phyloP scores from a whole-genome alignment of 805 yeast genomes.

The Blastobotrys robertii region DNA sequence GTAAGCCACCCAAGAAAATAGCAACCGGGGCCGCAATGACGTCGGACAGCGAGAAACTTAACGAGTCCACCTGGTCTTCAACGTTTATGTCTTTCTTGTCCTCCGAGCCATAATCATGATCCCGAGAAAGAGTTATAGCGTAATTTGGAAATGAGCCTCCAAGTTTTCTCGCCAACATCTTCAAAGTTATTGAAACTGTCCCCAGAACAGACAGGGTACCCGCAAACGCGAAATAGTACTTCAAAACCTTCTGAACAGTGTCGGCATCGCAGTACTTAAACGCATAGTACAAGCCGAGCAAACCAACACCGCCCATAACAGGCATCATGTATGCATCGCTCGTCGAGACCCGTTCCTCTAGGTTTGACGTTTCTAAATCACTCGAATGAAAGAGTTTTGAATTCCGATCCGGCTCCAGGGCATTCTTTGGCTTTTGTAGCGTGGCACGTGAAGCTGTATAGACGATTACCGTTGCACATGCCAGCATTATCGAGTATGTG shows the following conservation, averaged over 20 bases:
- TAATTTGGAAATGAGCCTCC: conserved; percentile 5
- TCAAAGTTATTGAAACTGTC: conserved; percentile 18
- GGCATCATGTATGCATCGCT: conserved; percentile 37
- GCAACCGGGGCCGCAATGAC: background rate
- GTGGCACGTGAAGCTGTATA: conserved; percentile 16
- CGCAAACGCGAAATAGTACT: conserved; percentile 28
- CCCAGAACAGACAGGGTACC: conserved; percentile 29
- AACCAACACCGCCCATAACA: conserved; percentile 31
- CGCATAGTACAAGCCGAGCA: conserved; percentile 32
- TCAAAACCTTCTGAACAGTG: conserved; percentile 27
- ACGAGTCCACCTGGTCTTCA: conserved; percentile 1
- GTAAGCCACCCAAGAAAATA: background rate
- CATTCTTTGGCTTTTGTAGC: conserved; percentile 17
- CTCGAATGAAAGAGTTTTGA: conserved; percentile 18
- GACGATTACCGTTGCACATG: conserved; percentile 13
- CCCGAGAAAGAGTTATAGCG: conserved; percentile 22
- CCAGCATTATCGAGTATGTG: conserved; percentile 14
- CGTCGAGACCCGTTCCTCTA: conserved; percentile 13
- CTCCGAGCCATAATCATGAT: conserved; percentile 52
- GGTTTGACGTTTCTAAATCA: conserved; percentile 12
- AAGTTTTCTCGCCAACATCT: conserved; percentile 6
- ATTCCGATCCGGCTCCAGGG: conserved; percentile 17
- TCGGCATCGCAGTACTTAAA: conserved; percentile 28
- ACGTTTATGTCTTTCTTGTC: conserved; percentile 7
- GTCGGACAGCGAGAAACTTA: conserved; percentile 1